phyloP scores from a whole-genome alignment of 768 basidiomycete genomes.

The Pleurotus salmoneostramineus region DNA sequence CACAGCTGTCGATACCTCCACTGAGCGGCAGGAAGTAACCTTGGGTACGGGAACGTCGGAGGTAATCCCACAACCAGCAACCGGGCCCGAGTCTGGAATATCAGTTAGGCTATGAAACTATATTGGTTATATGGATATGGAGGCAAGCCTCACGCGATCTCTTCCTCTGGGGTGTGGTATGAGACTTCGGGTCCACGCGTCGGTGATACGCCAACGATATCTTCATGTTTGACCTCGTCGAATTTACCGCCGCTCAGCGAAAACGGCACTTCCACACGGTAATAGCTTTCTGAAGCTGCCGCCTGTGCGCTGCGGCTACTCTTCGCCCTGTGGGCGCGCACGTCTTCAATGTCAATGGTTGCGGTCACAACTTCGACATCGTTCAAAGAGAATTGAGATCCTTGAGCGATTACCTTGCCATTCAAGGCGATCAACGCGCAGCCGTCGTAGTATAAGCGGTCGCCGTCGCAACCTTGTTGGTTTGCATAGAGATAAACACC shows the following conservation, averaged over 20 bases:
- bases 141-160: conserved; percentile 77
- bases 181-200: conserved; percentile 40
- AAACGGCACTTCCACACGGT: conserved; percentile 79
- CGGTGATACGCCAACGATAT: conserved; percentile 33
- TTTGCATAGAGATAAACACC: conserved; percentile 98
- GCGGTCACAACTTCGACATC: conserved; percentile 97
- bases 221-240: conserved; percentile 55
- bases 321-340: conserved; percentile 81
- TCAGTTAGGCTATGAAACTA: background rate
- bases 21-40: conserved; percentile 96
- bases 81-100: conserved; percentile 84
- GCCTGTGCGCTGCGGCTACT: conserved; percentile 92
- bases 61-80: conserved; percentile 99
- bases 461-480: conserved; percentile 98
- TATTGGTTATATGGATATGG: background rate
- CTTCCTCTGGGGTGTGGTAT: conserved; percentile 91
- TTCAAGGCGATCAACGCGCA: conserved; percentile 96
- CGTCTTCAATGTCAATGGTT: conserved; percentile 95
- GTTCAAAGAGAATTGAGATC: conserved; percentile 91
- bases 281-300: conserved; percentile 67
- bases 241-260: conserved; percentile 75
- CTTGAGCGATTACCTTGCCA: conserved; percentile 89
- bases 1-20: conserved; percentile 96
- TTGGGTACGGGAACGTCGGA: conserved; percentile 87
- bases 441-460: conserved; percentile 96